These are phyloP conservation scores for Tetrapyrgos nigripes DNA, from an alignment of 1,284 basidiomycete species.

Conservation along the genomic window DNA sequence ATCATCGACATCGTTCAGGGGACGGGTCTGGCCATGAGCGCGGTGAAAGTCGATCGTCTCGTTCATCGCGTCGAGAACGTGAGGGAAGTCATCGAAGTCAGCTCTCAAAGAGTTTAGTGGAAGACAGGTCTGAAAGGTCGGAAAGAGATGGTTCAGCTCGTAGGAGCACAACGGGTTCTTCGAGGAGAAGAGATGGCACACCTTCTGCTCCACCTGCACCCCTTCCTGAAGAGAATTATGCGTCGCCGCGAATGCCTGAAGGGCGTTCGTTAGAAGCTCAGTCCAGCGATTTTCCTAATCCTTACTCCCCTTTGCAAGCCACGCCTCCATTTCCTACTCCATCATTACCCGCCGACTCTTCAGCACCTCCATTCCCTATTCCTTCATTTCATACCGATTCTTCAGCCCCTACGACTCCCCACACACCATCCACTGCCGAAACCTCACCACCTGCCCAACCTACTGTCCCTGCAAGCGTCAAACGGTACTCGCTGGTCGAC, in stretches of 20 bases:
- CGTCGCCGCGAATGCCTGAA: constrained; percentile 44
- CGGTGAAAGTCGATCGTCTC: constrained; percentile 57
- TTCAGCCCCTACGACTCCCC: not conserved
- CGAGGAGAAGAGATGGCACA: constrained; percentile 34
- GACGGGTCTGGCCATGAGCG: constrained; percentile 49
- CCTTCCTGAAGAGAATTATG: constrained; percentile 51
- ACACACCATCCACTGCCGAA: constrained; percentile 33
- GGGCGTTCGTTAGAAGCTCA: constrained; percentile 22
- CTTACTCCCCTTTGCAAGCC: constrained; percentile 3
- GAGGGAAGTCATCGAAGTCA: constrained; percentile 55
- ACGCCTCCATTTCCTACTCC: constrained; percentile 19
- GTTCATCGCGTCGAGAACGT: constrained; percentile 49
- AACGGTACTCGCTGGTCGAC: constrained; percentile 80
- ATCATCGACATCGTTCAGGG: constrained; percentile 58
- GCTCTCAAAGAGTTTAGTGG: constrained; percentile 39
- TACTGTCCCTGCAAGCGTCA: constrained; percentile 63
- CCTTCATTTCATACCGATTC: not conserved
- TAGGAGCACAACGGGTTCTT: constrained; percentile 11
- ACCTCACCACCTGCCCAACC: constrained; percentile 33
- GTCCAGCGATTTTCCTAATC: constrained; percentile 13
- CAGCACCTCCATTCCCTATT: constrained; percentile 19
- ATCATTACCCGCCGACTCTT: not conserved
- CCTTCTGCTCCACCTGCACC: constrained; percentile 32
- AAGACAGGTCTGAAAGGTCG: constrained; percentile 25
- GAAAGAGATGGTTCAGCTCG: constrained; percentile 10